Base-by-base conservation (phyloP, 2,329 filamentous ascomycete species). In the Cercospora zeae-maydis region DNA sequence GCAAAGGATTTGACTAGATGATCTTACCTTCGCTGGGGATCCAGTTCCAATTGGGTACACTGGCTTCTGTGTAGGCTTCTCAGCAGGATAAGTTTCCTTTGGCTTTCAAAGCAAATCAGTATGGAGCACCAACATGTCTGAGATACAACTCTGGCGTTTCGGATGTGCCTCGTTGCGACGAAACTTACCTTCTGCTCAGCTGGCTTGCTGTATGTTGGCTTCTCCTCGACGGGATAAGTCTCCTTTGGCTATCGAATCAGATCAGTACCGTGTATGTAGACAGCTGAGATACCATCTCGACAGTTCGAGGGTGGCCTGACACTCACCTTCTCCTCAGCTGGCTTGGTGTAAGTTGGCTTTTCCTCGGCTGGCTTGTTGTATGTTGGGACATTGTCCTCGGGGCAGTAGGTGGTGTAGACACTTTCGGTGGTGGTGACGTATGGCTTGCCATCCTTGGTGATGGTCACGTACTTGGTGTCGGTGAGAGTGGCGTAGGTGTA, bases 341-440 rank as follows among this genome's bases (percentile, higher is more conserved):
- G 36, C 11, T 39, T 13, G 36, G 59, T 31, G 21, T 39, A 16
- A 24, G 59, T 61, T 49, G 24, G 57, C 19, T 42, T 55, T 42
- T 39, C 58, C 59, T 65, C 13, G 61, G 61, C 47, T 21, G 36
- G 51, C 56, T 61, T 59, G 31, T 63, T 63, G 11, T 61, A 27
- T 6, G 24, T 27, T 27, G 24, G 24, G 6, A 27, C 64, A 55
- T 66, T 58, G 16, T 58, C 57, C 30, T 66, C 39, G 3, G 71
- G 70, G 61, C 68, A 71, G 52, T 67, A 66, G 16, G 71, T 71
- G 31, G 70, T 70, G 59, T 65, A 65, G 9, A 69, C 65, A 16
- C 53, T 37, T 21, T 67, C 63, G 33, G 66, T 70, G 56, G 47
- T 67, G 55, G 66, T 68, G 16, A 66, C 52, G 33, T 59, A 42